Evolutionary conservation across 2,329 filamentous ascomycete genomes (phyloP), one percentile per base, ranked within the genome.

Genomic region (Trichoderma polysporum): DNA sequence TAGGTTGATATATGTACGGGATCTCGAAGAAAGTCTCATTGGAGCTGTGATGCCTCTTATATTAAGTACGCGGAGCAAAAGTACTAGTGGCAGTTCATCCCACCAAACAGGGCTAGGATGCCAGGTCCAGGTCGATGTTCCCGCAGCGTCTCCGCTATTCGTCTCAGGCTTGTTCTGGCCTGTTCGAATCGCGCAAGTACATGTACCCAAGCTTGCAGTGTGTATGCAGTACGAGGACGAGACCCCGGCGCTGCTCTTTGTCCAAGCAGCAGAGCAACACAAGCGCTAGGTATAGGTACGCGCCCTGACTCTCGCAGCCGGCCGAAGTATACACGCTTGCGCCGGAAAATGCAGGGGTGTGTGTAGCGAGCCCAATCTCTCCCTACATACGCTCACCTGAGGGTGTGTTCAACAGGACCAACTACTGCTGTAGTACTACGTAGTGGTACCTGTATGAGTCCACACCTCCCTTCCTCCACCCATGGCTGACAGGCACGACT

Each of bases 11-110:
- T 54, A 54, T 45, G 25, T 47, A 35, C 15, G 41, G 17, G 50
- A 56, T 31, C 3, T 56, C 29, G 6, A 64, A n/a, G 13, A 17
- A 31, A 31, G n/a, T 15, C 17, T 33, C 8, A 17, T 31, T 41
- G 47, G 50, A 54, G 56, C 22, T 41, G 52, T 54, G 53, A 68
- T 52, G 66, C 66, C 45, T 65, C 50, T 53, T 47, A 52, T 61
- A 61, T 19, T 35, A 39, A 29, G 41, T 58, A 27, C 53, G n/a
- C 22, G 37, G 57, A 50, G 61, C 33, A 13, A 50, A n/a, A n/a
- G 52, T 45, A 29, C 45, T 61, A 52, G 58, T 17, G 39, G 47
- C 56, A 31, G 41, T 9, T 27, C 25, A 52, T 52, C 56, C 37
- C 37, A 45, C 19, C 10, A 13, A 15, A 49, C 31, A 50, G n/a